Conservation (phyloP, 495 filamentous ascomycete species). For the Podospora appendiculata region DNA sequence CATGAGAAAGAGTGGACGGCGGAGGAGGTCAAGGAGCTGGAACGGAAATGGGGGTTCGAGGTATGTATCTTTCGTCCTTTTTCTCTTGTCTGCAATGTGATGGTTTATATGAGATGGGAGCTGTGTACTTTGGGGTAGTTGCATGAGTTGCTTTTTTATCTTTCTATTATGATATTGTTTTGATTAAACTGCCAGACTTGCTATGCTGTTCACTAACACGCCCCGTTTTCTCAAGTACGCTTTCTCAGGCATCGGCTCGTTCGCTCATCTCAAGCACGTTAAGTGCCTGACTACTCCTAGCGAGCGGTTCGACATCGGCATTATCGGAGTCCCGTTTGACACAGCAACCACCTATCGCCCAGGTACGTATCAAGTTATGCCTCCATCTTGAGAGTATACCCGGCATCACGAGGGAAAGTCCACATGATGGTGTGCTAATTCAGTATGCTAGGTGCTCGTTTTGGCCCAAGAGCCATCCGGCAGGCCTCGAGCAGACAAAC, state of each 20-base stretch:
- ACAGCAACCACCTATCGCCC: constrained; percentile 76
- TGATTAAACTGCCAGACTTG: no score
- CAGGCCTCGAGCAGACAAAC: constrained; percentile 69
- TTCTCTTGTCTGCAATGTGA: no score
- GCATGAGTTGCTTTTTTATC: no score
- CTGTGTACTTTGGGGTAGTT: no score
- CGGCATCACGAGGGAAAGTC: no score
- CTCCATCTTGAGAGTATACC: no score
- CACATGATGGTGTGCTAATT: no score
- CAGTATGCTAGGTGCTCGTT: constrained; percentile 53
- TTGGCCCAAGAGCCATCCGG: constrained; percentile 76
- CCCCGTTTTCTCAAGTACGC: constrained; percentile 46
- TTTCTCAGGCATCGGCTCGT: constrained; percentile 72
- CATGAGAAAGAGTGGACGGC: constrained; percentile 26
- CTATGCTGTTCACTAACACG: background rate
- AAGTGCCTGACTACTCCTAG: constrained; percentile 65
- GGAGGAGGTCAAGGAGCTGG: constrained; percentile 38
- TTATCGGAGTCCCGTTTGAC: constrained; percentile 80
- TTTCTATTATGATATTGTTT: no score
- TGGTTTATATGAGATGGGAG: no score
- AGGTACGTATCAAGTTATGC: constrained; percentile 29
- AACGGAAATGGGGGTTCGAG: constrained; percentile 48
- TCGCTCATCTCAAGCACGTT: constrained; percentile 68
- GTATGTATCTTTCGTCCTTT: constrained; percentile 19
- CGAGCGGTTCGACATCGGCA: constrained; percentile 65